Conservation (phyloP, 768 basidiomycete species). For the Leccinum subtestaceum region DNA sequence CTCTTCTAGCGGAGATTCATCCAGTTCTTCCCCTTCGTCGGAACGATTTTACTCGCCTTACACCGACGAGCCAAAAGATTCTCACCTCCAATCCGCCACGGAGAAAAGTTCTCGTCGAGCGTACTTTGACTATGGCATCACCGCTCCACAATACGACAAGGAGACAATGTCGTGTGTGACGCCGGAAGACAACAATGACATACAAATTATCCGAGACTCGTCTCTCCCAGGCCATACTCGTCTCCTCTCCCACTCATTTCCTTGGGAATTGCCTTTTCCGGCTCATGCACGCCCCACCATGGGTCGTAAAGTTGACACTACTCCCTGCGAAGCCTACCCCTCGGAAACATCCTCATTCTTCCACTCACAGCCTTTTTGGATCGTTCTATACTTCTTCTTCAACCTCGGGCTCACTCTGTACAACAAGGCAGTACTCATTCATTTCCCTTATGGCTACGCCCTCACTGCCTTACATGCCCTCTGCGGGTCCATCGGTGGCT, state of each 20-base stretch:
- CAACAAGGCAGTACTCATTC: slow-evolving; percentile 90
- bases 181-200: neutral
- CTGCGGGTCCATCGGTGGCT: slow-evolving; percentile 81
- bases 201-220: neutral
- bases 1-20: slow-evolving; percentile 8
- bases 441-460: slow-evolving; percentile 95
- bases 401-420: slow-evolving; percentile 92
- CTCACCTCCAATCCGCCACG: slow-evolving; percentile 1
- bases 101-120: slow-evolving; percentile 19
- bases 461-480: slow-evolving; percentile 91
- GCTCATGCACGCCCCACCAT: slow-evolving; percentile 5
- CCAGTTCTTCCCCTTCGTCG: neutral
- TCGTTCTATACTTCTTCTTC: slow-evolving; percentile 81
- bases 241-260: slow-evolving; percentile 11
- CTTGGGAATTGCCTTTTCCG: slow-evolving; percentile 22
- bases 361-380: slow-evolving; percentile 51
- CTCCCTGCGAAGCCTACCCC: slow-evolving; percentile 5
- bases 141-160: neutral
- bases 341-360: slow-evolving; percentile 20
- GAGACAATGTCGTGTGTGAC: slow-evolving; percentile 4
- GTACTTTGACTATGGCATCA: slow-evolving; percentile 24
- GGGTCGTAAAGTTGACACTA: neutral
- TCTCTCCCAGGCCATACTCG: neutral
- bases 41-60: slow-evolving; percentile 2
- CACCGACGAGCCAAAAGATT: slow-evolving; percentile 8